phyloP scores from a whole-genome alignment of 2,329 filamentous ascomycete genomes.

The Apiospora koreana region DNA sequence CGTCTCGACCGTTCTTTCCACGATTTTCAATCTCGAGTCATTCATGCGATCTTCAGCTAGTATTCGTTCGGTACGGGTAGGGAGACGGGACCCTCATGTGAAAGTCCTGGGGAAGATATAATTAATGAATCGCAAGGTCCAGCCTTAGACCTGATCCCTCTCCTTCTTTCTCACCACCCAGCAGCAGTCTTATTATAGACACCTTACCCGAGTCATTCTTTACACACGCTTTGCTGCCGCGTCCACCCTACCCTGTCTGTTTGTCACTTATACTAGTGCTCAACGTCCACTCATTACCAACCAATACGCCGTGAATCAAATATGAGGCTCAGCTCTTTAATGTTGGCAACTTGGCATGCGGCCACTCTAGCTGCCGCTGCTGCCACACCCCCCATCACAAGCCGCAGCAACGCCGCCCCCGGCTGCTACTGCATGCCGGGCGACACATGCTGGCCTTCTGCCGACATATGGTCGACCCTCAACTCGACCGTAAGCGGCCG shows the following conservation, averaged over 20 bases:
- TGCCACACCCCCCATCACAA: not conserved
- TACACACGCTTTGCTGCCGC: not conserved
- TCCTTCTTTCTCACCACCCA: not conserved
- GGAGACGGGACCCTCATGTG: not conserved
- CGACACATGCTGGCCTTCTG: conserved; percentile 22
- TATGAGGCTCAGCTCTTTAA: not conserved
- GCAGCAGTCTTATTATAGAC: not conserved
- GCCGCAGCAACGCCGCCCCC: not conserved
- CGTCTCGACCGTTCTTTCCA: not conserved
- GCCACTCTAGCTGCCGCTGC: not conserved
- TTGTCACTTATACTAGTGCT: not conserved
- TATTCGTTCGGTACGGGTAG: not conserved
- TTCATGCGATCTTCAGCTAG: not conserved
- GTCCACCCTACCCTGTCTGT: too few relatives aligned
- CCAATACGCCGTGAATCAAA: not conserved
- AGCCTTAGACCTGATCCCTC: not conserved
- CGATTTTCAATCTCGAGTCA: not conserved
- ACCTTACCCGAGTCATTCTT: not conserved
- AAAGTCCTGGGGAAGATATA: not conserved
- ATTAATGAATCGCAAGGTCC: not conserved
- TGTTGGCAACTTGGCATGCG: not conserved
- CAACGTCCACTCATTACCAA: not conserved
- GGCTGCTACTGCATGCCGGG: conserved; percentile 21
- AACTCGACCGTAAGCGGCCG: conserved; percentile 47
- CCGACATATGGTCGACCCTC: conserved; percentile 30